Evolutionary conservation across 805 yeast genomes (phyloP).

Genomic region (Yamadazyma akitaensis): DNA sequence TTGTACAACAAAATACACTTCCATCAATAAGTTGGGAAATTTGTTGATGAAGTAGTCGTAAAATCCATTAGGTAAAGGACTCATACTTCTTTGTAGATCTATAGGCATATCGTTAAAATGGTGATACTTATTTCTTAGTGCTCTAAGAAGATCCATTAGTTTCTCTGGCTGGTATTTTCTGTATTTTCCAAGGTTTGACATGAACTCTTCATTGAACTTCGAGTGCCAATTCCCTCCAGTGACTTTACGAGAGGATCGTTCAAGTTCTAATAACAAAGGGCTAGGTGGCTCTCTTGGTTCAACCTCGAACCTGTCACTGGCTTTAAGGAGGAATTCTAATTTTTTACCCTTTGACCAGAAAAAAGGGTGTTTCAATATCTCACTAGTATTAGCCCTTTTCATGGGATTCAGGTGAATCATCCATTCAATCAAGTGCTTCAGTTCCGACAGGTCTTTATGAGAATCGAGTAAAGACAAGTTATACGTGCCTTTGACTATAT

Average conservation of each 20-base stretch:
- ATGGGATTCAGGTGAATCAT: constrained; percentile 74
- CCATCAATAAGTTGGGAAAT: constrained; percentile 80
- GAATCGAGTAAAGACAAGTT: constrained; percentile 46
- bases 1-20: constrained; percentile 61
- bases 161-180: constrained; percentile 79
- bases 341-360: constrained; percentile 79
- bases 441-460: constrained; percentile 52
- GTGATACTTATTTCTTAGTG: constrained; percentile 89
- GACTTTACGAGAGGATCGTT: constrained; percentile 45
- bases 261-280: constrained; percentile 52
- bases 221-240: constrained; percentile 73
- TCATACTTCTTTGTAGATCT: constrained; percentile 60
- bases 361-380: constrained; percentile 76
- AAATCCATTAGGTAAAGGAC: constrained; percentile 82
- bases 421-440: constrained; percentile 62
- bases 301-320: constrained; percentile 87
- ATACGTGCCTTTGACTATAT: constrained; percentile 68
- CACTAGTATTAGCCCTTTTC: constrained; percentile 65
- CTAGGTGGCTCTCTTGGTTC: constrained; percentile 81
- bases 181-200: constrained; percentile 84
- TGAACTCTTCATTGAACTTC: constrained; percentile 66
- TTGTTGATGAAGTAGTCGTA: constrained; percentile 67
- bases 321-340: constrained; percentile 78
- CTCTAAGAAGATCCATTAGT: constrained; percentile 82
- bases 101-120: constrained; percentile 88